Conservation (phyloP, 257 asterid species). For the Forsythia viridissima region DNA sequence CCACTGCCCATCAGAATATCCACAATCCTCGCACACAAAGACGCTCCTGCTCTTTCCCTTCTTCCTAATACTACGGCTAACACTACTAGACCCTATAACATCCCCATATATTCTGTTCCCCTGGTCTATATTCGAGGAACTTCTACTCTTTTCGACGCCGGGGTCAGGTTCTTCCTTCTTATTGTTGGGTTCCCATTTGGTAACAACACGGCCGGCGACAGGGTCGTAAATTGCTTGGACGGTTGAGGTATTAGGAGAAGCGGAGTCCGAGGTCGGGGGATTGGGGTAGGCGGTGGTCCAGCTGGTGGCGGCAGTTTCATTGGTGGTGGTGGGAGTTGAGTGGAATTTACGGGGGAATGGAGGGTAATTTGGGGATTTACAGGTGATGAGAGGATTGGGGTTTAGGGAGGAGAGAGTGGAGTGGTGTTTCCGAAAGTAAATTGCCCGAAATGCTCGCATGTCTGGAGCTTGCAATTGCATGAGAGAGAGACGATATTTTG, state of each 20-base stretch:
- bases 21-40: conserved; percentile 77
- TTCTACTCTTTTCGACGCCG: conserved; percentile 20
- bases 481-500: neutral
- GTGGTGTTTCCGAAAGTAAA: conserved; percentile 44
- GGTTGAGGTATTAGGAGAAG: conserved; percentile 24
- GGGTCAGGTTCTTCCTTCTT: conserved; percentile 26
- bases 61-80: conserved; percentile 40
- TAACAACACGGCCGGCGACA: conserved; percentile 44
- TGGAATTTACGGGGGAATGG: conserved; percentile 35
- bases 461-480: conserved; percentile 57
- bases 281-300: conserved; percentile 37
- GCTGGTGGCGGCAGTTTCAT: conserved; percentile 36
- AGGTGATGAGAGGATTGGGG: conserved; percentile 27
- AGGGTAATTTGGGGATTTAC: conserved; percentile 35
- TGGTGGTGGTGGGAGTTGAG: conserved; percentile 33
- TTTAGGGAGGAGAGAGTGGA: conserved; percentile 25
- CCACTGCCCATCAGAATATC: conserved; percentile 89
- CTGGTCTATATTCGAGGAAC: conserved; percentile 26
- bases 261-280: conserved; percentile 27
- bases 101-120: conserved; percentile 56
- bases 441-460: conserved; percentile 58
- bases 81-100: conserved; percentile 42
- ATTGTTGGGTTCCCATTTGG: conserved; percentile 31
- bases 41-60: conserved; percentile 64
- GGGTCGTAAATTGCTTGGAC: conserved; percentile 61